phyloP scores from a whole-genome alignment of 2,329 filamentous ascomycete genomes.

The Epichloe elymi region DNA sequence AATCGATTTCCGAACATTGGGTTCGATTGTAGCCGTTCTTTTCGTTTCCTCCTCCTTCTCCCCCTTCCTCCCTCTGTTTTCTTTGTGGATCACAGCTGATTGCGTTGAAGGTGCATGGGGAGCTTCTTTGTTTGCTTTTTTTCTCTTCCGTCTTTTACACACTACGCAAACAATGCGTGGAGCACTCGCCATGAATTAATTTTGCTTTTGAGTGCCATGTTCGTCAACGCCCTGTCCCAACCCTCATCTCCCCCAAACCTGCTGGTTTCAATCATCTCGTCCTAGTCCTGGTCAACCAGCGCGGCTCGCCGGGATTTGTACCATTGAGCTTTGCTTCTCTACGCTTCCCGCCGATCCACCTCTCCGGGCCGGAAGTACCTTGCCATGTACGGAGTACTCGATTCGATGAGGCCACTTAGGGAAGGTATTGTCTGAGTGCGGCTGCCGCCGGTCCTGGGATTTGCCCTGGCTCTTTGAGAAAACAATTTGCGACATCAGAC shows the following conservation, averaged over 20 bases:
- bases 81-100: too few relatives aligned
- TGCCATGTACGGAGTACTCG: neutral
- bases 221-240: neutral
- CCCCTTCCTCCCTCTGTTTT: too few relatives aligned
- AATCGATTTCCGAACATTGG: too few relatives aligned
- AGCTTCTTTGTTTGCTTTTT: too few relatives aligned
- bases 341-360: neutral
- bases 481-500: neutral
- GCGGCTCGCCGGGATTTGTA: constrained; percentile 7
- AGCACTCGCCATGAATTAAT: neutral
- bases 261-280: neutral
- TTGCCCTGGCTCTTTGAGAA: neutral
- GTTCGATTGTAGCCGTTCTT: too few relatives aligned
- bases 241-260: neutral
- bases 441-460: neutral
- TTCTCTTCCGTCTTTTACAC: too few relatives aligned
- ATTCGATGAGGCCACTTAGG: too few relatives aligned
- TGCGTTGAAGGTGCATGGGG: too few relatives aligned
- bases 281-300: neutral
- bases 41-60: too few relatives aligned
- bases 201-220: neutral
- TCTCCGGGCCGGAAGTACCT: neutral
- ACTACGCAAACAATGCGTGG: too few relatives aligned
- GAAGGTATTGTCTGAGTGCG: neutral
- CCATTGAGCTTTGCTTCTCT: constrained; percentile 5